Evolutionary conservation across 2,329 filamentous ascomycete species (phyloP).

Genomic region (Monilinia fructigena): DNA sequence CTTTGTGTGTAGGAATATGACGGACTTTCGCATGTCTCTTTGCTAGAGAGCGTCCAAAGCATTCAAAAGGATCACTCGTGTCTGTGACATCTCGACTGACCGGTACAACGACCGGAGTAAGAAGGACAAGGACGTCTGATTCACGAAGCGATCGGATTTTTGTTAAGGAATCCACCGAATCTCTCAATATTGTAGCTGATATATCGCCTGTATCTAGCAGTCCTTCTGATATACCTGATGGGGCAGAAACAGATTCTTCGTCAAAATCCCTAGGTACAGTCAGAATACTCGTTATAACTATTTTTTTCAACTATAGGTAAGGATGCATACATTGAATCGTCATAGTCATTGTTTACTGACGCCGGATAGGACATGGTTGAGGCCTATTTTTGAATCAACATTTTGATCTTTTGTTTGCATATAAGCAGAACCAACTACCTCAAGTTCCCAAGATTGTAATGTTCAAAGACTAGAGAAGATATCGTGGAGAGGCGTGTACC

Average conservation of each 20-base stretch:
- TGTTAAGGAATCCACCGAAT: conserved; percentile 47
- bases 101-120: conserved; percentile 57
- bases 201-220: background rate
- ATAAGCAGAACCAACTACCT: conserved; percentile 9
- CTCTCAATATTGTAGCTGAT: conserved; percentile 31
- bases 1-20: conserved; percentile 68
- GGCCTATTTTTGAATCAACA: conserved; percentile 22
- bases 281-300: background rate
- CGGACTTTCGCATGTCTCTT: conserved; percentile 59
- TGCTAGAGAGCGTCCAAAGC: conserved; percentile 63
- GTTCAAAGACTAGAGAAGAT: conserved; percentile 10
- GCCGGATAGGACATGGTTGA: conserved; percentile 15
- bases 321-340: conserved; percentile 14
- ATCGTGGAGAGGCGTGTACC: conserved; percentile 6
- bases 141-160: conserved; percentile 48
- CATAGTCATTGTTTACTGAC: conserved; percentile 10
- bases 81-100: conserved; percentile 45
- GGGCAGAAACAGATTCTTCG: conserved; percentile 16
- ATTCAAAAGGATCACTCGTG: conserved; percentile 68
- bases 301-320: background rate
- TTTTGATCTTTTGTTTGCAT: background rate
- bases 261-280: conserved; percentile 11
- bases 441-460: conserved; percentile 5
- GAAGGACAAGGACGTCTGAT: conserved; percentile 57
- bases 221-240: conserved; percentile 12